Base-by-base conservation (phyloP, 2,329 filamentous ascomycete species). In the Alternaria solani region DNA sequence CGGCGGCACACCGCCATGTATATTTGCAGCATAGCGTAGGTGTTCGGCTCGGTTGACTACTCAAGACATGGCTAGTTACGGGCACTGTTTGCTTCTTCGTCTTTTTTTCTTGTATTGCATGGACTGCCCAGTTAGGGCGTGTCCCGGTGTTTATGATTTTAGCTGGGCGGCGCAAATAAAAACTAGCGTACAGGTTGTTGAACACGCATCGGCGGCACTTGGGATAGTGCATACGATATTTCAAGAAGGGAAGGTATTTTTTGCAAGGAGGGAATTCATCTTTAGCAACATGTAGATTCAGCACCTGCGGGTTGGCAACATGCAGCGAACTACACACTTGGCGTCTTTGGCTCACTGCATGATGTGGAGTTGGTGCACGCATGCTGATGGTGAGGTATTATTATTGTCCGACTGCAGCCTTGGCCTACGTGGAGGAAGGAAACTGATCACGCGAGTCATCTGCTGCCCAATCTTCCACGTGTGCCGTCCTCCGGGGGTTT, bases 11-110 rank as follows among this genome's bases (percentile, higher is more conserved):
- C 52, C 56, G 64, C 57, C 56, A 66, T 57, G 61, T 64, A 72
- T 70, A 65, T 59, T 65, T 64, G 58, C 67, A 64, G 74, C 73
- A 76, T 77, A 77, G 74, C 74, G 71, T 70, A 67, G 74, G 74
- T 71, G 74, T 75, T 76, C 47, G 70, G 63, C 52, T 61, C 58
- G 59, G 61, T 72, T 66, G 65, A 65, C 64, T 70, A 66, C 47
- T 64, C 56, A 44, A 58, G 44, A 61, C 23, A 63, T 62, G 65
- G 47, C 39, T 59, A 58, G 61, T 62, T 14, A 61, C 59, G 65
- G 58, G 64, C 65, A 65, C 39, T 56, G 51, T 66, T 53, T 66
- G 52, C 57, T 55, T 59, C 59, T 28, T 55, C 32, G 43, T 52
- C 26, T 39, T 53, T 62, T 62, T 41, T 59, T 58, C n/a, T 42